A percentile compares a stretch with the other conserved stretches of the same genome.
phyloP scores from a whole-genome alignment of 73 alveolate species.

The Tetrahymena elliotti region DNA sequence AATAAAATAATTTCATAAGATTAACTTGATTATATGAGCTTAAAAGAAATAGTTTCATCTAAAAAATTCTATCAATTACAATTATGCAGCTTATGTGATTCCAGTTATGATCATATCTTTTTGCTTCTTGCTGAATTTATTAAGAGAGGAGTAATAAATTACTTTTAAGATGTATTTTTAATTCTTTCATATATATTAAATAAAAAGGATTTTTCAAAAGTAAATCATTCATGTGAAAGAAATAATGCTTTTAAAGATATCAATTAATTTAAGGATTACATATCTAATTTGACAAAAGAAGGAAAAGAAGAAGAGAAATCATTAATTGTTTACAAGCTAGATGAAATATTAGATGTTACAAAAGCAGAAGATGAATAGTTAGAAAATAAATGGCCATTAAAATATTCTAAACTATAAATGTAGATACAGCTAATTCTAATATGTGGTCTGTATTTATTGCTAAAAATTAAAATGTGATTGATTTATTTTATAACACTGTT shows the following conservation, averaged over 20 bases:
- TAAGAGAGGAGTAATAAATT: not conserved
- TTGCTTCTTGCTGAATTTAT: not conserved
- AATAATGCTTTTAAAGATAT: not conserved
- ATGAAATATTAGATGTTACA: not conserved
- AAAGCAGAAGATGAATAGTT: not conserved
- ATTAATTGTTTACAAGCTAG: not conserved
- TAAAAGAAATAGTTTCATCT: no score
- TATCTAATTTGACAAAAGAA: not conserved
- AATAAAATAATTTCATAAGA: not conserved
- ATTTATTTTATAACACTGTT: not conserved
- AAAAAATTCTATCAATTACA: no score
- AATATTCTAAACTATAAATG: not conserved
- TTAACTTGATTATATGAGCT: not conserved
- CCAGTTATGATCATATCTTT: not conserved
- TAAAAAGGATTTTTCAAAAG: not conserved
- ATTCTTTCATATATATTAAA: not conserved
- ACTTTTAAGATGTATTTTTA: no score
- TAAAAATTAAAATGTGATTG: not conserved
- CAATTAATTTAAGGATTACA: not conserved
- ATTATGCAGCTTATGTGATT: not conserved
- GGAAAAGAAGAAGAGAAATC: not conserved
- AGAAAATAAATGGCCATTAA: not conserved
- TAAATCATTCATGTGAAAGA: not conserved
- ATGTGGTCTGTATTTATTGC: not conserved
- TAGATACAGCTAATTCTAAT: not conserved